phyloP scores from a whole-genome alignment of 192 early-diverging fungal genomes.

The Backusella tuberculispora region DNA sequence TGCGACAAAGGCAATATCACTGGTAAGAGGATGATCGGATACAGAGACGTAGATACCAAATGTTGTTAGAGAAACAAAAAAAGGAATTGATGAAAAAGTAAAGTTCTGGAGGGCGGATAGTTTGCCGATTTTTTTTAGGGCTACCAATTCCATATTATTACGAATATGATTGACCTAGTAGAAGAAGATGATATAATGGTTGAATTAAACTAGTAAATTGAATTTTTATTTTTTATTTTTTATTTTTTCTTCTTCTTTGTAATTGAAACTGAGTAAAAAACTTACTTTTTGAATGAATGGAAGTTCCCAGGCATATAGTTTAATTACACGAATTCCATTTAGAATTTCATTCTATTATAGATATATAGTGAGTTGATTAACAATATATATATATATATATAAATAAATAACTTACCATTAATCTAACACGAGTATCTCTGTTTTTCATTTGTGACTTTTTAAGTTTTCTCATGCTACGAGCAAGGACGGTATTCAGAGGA shows the following conservation, averaged over 20 bases:
- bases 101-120: constrained; percentile 2
- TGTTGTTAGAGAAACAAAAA: constrained; percentile 41
- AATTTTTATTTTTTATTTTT: no score
- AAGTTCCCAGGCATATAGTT: constrained; percentile 93
- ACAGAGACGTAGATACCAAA: constrained; percentile 51
- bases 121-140: constrained; percentile 37
- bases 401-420: constrained; percentile 18
- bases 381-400: not conserved
- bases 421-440: constrained; percentile 73
- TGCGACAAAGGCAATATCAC: constrained; percentile 38
- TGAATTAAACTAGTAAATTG: no score
- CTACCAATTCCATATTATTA: constrained; percentile 45
- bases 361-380: not conserved
- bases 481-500: constrained; percentile 75
- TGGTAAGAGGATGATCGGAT: constrained; percentile 43
- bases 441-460: constrained; percentile 86
- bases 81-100: constrained; percentile 7
- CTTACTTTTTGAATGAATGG: constrained; percentile 74
- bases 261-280: constrained; percentile 39
- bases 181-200: not conserved
- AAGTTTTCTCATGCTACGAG: constrained; percentile 62
- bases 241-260: no score
- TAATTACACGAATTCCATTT: constrained; percentile 93
- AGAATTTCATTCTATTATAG: constrained; percentile 71
- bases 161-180: constrained; percentile 24